Evolutionary conservation across 208 protist genomes (phyloP), one percentile per base, ranked within the genome.

Genomic region (Vickermania spadyakhi): DNA sequence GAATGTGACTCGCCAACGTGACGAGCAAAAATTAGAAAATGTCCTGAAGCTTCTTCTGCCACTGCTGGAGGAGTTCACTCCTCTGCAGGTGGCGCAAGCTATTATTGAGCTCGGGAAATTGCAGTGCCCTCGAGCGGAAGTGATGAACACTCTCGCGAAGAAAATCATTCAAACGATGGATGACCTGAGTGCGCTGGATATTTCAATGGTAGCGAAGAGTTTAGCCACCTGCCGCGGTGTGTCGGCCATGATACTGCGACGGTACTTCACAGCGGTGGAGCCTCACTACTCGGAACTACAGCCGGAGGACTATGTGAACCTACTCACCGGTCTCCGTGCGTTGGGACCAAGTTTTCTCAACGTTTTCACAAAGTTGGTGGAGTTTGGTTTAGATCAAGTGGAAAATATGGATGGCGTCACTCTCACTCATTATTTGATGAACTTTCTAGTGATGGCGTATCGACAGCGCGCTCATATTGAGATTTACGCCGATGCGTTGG

Each of bases 401-500:
- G 84, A 94, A 52, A 84, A 57, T 59, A 82, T 94, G 73, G 88
- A 94, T 62, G 70, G 77, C 2, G 28, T 73, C 22, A 84, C 79
- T n/a, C 64, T 94, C 21, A 74, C 80, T 55, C 66, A 77, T 42
- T 94, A 79, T 56, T 56, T 94, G 52, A 68, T 70, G 13, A 73
- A 75, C 52, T 94, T 94, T 58, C 62, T 72, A 7, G 26, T 66
- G 11, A 61, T 90, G 52, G 61, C 84, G 45, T 94, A 91, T 69
- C 62, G 29, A 7, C 62, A 85, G 0, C 79, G 78, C 11, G 80
- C 84, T 50, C 88, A 94, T 62, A 53, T 94, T 5, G 88, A 94
- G 41, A 92, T 94, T 59, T 92, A 86, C 58, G 84, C 82, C 0
- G 88, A 94, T 60, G 84, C 88, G 2, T 64, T 94, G 4, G 74